Percentiles rank a stretch among this genome's conserved stretches.
phyloP scores from a whole-genome alignment of 2,329 filamentous ascomycete genomes.

The Dactylellina sp. region DNA sequence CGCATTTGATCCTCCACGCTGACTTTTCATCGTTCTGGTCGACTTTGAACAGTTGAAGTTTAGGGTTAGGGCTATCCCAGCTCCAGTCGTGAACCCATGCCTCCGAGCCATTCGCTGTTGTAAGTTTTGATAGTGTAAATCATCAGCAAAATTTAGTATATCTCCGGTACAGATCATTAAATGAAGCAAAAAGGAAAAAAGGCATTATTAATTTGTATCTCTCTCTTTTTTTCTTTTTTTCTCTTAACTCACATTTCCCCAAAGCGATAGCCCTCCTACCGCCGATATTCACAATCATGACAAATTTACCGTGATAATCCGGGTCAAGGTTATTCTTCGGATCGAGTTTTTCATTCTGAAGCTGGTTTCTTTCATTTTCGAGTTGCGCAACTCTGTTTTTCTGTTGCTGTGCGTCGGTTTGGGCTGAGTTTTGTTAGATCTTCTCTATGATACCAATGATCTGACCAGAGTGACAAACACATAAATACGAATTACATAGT shows the following conservation, averaged over 20 bases:
- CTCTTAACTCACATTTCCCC: not conserved
- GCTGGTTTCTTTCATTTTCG: not conserved
- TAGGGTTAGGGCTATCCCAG: not conserved
- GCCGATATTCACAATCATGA: not conserved
- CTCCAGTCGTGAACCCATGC: not conserved
- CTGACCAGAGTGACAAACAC: no score
- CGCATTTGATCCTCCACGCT: not conserved
- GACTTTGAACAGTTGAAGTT: not conserved
- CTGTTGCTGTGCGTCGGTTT: slow-evolving; percentile 7
- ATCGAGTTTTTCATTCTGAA: not conserved
- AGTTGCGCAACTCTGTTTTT: not conserved
- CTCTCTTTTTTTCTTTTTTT: no score
- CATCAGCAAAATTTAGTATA: not conserved
- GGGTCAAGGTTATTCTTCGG: slow-evolving; percentile 3
- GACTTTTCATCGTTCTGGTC: slow-evolving; percentile 5
- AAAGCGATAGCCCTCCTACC: not conserved
- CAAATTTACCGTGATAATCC: not conserved
- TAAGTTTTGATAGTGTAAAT: not conserved
- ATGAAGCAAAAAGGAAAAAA: no score
- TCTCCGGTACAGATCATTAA: not conserved
- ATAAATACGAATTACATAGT: no score
- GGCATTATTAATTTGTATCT: no score
- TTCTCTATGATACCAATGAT: no score
- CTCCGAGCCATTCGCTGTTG: not conserved
- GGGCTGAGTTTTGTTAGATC: no score